Base-by-base conservation (phyloP, 1,139 yeast species). In the Nakaseomyces sp. region DNA sequence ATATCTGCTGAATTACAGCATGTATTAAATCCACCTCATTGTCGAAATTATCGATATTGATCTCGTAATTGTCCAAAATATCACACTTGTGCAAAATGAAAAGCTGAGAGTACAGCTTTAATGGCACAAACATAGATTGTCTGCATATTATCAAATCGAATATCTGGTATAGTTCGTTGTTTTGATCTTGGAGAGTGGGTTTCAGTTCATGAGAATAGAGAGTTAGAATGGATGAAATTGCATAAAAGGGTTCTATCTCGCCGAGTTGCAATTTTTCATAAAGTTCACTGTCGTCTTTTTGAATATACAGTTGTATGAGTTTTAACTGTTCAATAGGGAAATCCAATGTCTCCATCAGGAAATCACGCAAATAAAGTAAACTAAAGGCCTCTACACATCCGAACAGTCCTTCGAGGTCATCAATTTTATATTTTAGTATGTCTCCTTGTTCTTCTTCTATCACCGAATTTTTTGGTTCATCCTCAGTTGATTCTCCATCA, bases 161-260 rank as follows among this genome's bases (percentile, higher is more conserved):
- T 10, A 61, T 52, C 18, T 51, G 51, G 44, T 48, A 59, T 10
- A 61, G 51, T 6, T 47, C 40, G 31, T 50, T 47, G n/a, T 44
- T 45, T 15, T 42, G 20, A 19, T 45, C 43, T 38, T 33, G 13
- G 28, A 41, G 43, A 9, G 29, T 20, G 1, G 58, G 55, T 42
- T 56, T 54, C 26, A 58, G 38, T 51, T 87, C 91, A 61, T 91
- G 97, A 12, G 93, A 70, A 61, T 80, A 86, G 41, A 86, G 56
- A 0, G 97, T 87, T 39, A 91, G 69, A 1, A 89, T 68, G 1
- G 93, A 75, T 10, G 95, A 82, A 9, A 91, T 63, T 0, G 87
- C 85, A 54, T 74, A 82, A 48, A 78, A 76, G 0, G 83, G 81
- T 40, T 68, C 66, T 0, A 76, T 59, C 12, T 65, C 64, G 33